Evolutionary conservation across 2,329 filamentous ascomycete genomes (phyloP), one percentile per base, ranked within the genome.

Genomic region (Dactylellina leptospora): DNA sequence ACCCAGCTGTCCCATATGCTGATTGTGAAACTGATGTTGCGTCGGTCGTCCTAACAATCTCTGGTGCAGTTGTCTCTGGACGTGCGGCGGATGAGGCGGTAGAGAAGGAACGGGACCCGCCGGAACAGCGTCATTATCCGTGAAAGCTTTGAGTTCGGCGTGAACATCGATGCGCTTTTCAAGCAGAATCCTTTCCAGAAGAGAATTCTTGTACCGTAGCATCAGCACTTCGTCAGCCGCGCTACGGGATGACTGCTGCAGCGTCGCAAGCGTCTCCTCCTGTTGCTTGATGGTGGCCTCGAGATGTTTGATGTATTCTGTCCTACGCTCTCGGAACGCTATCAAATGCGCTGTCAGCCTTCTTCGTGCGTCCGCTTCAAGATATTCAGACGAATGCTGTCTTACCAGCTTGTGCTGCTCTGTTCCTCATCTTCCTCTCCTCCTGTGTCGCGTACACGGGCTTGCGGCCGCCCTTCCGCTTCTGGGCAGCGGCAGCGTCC

Each of bases 161-260:
- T 97, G 92, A 51, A 99, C 95, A 84, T 99, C 93, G 81, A 97
- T 96, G 77, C 92, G 93, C 85, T 97, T 97, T 82, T 99, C 95
- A 36, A 99, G 85, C 58, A 99, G 85, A 78, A 99, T 96, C 69
- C 95, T 88, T 82, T 99, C 95, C 33, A 99, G 85, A 51, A 97
- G 84, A 40, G 95, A 97, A 80, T 97, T 99, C 83, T 97, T 97
- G 81, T 97, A 99, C 69, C 95, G 90, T 77, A 99, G 85, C 95
- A 99, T 97, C 78, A 97, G 82, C 80, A 95, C 97, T 81, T 97
- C 95, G 80, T 97, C 95, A 66, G 93, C 92, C 66, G 95, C 95
- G 78, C 88, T 93, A 77, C 95, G 91, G 79, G 97, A 95, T 75
- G 92, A 96, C 78, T 93, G 90, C 81, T 97, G 95, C 71, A 99